phyloP scores from a whole-genome alignment of 2,329 filamentous ascomycete species.

The Fusarium penzigii region DNA sequence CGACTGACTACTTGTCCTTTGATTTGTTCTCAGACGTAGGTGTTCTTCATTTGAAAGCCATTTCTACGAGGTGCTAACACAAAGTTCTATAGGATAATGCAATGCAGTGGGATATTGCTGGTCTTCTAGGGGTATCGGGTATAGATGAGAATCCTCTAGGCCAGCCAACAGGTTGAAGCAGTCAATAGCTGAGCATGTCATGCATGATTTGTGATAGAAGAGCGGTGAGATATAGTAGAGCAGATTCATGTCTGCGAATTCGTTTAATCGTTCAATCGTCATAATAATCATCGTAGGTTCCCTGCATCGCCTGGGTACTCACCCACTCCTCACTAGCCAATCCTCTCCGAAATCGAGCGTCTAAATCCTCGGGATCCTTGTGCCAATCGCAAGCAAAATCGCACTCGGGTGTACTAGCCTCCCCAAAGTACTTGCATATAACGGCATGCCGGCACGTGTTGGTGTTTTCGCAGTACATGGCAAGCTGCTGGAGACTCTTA shows the following conservation, averaged over 20 bases:
- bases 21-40: slow-evolving; percentile 23
- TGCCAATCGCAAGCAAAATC: slow-evolving; percentile 79
- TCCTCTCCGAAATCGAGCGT: slow-evolving; percentile 56
- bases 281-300: slow-evolving; percentile 56
- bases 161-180: slow-evolving; percentile 11
- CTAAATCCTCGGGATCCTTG: slow-evolving; percentile 63
- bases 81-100: slow-evolving; percentile 17
- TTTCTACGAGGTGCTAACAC: slow-evolving; percentile 4
- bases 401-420: slow-evolving; percentile 58
- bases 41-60: neutral
- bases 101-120: slow-evolving; percentile 29
- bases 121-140: slow-evolving; percentile 23
- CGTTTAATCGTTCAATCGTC: slow-evolving; percentile 39
- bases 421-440: slow-evolving; percentile 78
- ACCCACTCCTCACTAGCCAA: slow-evolving; percentile 64
- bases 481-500: slow-evolving; percentile 66
- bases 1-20: slow-evolving; percentile 16
- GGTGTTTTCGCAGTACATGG: slow-evolving; percentile 80
- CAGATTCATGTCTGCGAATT: too few relatives aligned
- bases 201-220: too few relatives aligned
- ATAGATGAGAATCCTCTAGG: slow-evolving; percentile 13
- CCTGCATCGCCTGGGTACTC: slow-evolving; percentile 61
- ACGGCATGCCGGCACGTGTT: slow-evolving; percentile 71
- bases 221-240: too few relatives aligned
- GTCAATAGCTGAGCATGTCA: too few relatives aligned